phyloP scores from a whole-genome alignment of 768 basidiomycete species.

The Lactarius psammicola region DNA sequence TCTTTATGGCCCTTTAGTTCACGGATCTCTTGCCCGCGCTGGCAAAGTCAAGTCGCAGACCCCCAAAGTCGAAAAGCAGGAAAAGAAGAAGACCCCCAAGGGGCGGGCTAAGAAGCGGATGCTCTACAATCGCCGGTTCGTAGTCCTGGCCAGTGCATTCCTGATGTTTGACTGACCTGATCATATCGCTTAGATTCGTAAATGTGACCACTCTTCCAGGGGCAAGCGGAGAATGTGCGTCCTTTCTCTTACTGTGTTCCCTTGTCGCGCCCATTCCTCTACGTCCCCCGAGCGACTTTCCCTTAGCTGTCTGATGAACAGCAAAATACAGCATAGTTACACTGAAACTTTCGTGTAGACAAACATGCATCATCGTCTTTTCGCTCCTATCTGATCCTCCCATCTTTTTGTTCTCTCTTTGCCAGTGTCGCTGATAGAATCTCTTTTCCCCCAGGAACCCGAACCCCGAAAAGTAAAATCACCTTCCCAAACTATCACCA shows the following conservation, averaged over 20 bases:
- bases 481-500: not conserved
- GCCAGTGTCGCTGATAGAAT: slow-evolving; percentile 14
- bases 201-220: slow-evolving; percentile 89
- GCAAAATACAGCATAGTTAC: slow-evolving; percentile 85
- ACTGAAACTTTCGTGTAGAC: slow-evolving; percentile 86
- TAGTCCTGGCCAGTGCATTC: slow-evolving; percentile 27
- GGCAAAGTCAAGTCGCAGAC: slow-evolving; percentile 99
- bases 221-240: slow-evolving; percentile 98
- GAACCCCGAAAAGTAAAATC: slow-evolving; percentile 41
- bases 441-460: slow-evolving; percentile 36
- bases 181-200: slow-evolving; percentile 61
- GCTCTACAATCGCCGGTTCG: slow-evolving; percentile 89
- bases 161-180: not conserved
- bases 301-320: slow-evolving; percentile 56
- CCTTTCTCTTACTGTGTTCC: slow-evolving; percentile 22
- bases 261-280: slow-evolving; percentile 23
- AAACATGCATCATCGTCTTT: slow-evolving; percentile 89
- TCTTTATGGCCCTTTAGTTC: slow-evolving; percentile 75
- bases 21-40: slow-evolving; percentile 99
- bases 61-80: slow-evolving; percentile 97
- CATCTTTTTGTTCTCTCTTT: slow-evolving; percentile 19
- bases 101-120: slow-evolving; percentile 97
- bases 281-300: slow-evolving; percentile 15
- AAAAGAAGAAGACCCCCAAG: slow-evolving; percentile 98
- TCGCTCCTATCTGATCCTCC: slow-evolving; percentile 96